phyloP scores from a whole-genome alignment of 2,329 filamentous ascomycete genomes.

The Aspergillus hiratsukae region DNA sequence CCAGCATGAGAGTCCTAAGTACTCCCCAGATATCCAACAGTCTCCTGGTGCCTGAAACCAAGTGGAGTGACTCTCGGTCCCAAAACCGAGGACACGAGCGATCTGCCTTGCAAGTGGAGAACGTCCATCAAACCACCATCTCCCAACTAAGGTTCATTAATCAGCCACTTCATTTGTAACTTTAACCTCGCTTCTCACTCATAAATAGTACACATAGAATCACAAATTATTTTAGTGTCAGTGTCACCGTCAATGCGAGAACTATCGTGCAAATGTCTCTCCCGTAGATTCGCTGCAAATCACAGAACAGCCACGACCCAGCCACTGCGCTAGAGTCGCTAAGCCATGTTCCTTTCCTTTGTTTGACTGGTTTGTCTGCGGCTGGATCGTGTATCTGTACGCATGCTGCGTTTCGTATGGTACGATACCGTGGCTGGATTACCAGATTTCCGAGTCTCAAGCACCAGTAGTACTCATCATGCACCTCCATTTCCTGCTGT shows the following conservation, averaged over 20 bases:
- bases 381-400: constrained; percentile 14
- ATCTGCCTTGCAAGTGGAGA: background rate
- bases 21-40: too few relatives aligned
- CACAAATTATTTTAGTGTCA: too few relatives aligned
- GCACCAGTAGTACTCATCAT: too few relatives aligned
- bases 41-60: too few relatives aligned
- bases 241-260: too few relatives aligned
- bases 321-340: constrained; percentile 12
- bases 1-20: too few relatives aligned
- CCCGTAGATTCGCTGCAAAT: background rate
- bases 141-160: background rate
- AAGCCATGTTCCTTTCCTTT: constrained; percentile 11
- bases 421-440: background rate
- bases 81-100: background rate
- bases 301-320: constrained; percentile 7
- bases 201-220: too few relatives aligned
- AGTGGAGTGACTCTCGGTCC: too few relatives aligned
- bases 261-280: too few relatives aligned
- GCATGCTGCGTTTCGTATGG: constrained; percentile 3
- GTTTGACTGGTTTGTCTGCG: constrained; percentile 14
- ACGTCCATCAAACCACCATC: background rate
- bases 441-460: background rate
- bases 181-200: too few relatives aligned
- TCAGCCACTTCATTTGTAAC: too few relatives aligned
- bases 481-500: too few relatives aligned